These are phyloP conservation scores for Coccomyxa sp. DNA, from an alignment of 139 green algal species.

Conservation along the genomic window DNA sequence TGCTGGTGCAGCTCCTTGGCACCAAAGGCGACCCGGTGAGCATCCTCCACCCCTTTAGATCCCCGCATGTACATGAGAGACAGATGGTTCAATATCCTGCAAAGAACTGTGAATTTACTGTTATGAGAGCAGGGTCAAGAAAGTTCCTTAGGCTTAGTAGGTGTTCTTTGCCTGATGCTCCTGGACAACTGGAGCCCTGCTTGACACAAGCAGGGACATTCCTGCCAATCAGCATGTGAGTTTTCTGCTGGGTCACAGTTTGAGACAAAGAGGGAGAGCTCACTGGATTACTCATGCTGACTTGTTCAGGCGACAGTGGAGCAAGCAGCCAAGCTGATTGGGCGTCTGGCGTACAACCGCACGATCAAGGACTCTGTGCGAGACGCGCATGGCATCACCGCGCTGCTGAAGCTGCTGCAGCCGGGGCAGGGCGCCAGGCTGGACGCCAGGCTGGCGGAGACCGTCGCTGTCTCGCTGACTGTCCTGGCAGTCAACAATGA, in stretches of 20 bases:
- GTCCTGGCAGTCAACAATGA: slow-evolving; percentile 21
- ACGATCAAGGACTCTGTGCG: slow-evolving; percentile 6
- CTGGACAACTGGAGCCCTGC: too few relatives aligned
- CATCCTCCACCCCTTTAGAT: neutral
- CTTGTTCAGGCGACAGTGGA: neutral
- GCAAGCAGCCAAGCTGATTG: neutral
- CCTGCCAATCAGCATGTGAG: too few relatives aligned
- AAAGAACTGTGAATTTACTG: too few relatives aligned
- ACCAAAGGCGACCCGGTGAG: neutral
- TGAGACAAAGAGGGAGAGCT: too few relatives aligned
- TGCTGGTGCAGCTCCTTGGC: slow-evolving; percentile 14
- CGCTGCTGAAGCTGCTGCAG: slow-evolving; percentile 13
- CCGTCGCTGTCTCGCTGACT: slow-evolving; percentile 2
- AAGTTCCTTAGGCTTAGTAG: too few relatives aligned
- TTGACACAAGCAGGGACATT: too few relatives aligned
- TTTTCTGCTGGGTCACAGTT: too few relatives aligned
- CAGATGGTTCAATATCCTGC: too few relatives aligned
- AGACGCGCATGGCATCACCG: slow-evolving; percentile 2
- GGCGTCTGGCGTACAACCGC: neutral
- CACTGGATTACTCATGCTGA: too few relatives aligned
- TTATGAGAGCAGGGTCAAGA: too few relatives aligned
- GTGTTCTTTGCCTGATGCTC: too few relatives aligned
- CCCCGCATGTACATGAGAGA: too few relatives aligned
- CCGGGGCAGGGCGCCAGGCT: neutral
- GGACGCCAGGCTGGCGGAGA: neutral